Evolutionary conservation across 208 protist genomes (phyloP), one percentile per base, ranked within the genome.

Genomic region (Leishmania arabica): DNA sequence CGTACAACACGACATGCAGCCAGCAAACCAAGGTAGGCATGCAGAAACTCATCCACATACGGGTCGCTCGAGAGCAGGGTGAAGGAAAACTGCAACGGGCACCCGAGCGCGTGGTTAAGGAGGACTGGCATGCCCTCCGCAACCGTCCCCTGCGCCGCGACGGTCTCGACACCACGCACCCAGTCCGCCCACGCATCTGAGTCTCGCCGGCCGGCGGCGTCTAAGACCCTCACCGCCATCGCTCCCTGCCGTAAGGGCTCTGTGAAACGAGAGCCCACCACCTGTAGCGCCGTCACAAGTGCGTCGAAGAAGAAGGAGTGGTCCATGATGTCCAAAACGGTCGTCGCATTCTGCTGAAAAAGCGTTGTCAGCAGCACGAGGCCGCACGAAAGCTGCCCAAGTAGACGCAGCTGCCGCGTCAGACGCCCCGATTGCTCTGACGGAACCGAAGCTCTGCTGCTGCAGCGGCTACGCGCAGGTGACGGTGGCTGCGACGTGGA

Each of bases 281-380:
- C 78, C 78, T 86, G 84, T 40, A 95, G 77, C n/a, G 82, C 62
- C 17, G 65, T 82, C 21, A 89, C 84, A 17, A 91, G 79, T 19
- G 85, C 89, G 34, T 92, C 89, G 74, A 93, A 91, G 76, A 93
- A 88, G 77, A 88, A 89, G 49, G 87, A 88, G 64, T 86, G 87
- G 60, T 90, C 84, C 92, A 95, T 92, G 58, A 86, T 83, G 51
- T 91, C 77, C 60, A 89, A 75, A 54, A 89, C 83, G 0, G 77
- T 62, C 47, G 77, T 60, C 54, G 88, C 84, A 71, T 49, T 87
- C 58, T 89, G 83, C 75, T 80, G 69, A 24, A 93, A 75, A 11
- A 93, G 82, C 9, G 78, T 83, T 19, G 84, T 85, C 49, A 90
- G 75, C 9, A 95, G 83, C 66, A 91, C 69, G 40, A 93, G 76